These are phyloP conservation scores for Physcomitrium patens DNA, from an alignment of 225 moss, liverwort and hornwort genomes.

Conservation along the genomic window DNA sequence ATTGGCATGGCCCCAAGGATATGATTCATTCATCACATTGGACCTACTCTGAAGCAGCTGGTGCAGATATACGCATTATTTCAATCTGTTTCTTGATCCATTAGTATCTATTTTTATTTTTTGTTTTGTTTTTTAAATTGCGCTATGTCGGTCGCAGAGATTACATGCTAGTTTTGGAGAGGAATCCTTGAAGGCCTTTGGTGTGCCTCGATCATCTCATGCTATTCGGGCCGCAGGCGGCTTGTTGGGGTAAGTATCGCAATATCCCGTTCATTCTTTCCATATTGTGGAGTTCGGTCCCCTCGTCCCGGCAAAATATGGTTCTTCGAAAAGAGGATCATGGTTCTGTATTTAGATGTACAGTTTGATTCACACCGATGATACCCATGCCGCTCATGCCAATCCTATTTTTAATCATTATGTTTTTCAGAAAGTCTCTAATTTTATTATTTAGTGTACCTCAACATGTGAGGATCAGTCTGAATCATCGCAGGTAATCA, in stretches of 20 bases:
- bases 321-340: slow-evolving; percentile 16
- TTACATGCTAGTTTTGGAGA: slow-evolving; percentile 68
- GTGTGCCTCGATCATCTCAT: slow-evolving; percentile 52
- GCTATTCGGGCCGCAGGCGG: slow-evolving; percentile 75
- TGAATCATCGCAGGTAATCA: neutral
- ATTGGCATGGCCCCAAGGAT: slow-evolving; percentile 12
- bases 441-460: slow-evolving; percentile 7
- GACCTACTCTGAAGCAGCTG: slow-evolving; percentile 23
- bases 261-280: slow-evolving; percentile 8
- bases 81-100: slow-evolving; percentile 14
- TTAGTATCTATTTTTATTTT: neutral
- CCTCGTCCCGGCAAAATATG: slow-evolving; percentile 19
- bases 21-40: slow-evolving; percentile 14
- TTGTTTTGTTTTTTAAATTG: neutral
- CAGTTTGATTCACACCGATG: neutral
- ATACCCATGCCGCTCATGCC: neutral
- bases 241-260: slow-evolving; percentile 63
- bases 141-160: slow-evolving; percentile 44
- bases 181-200: slow-evolving; percentile 55
- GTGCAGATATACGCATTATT: slow-evolving; percentile 23
- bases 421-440: neutral
- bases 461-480: neutral
- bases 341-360: neutral
- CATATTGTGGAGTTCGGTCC: slow-evolving; percentile 10
- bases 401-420: neutral